These are phyloP conservation scores for Cryphonectria japonica DNA, from an alignment of 2,329 filamentous ascomycete genomes.

Conservation along the genomic window DNA sequence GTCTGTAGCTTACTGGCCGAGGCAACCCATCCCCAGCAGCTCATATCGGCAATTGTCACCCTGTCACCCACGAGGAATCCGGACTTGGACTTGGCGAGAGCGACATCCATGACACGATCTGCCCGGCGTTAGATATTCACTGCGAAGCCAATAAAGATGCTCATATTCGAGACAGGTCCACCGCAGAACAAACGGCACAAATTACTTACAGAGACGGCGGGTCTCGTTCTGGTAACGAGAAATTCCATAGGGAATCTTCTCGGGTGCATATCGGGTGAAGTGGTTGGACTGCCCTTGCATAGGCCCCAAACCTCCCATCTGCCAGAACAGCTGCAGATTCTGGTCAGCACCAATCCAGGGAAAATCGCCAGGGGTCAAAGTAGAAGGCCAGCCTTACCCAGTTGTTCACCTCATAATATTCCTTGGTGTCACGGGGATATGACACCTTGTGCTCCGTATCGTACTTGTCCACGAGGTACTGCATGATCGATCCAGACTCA, in stretches of 20 bases:
- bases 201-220: conserved; percentile 58
- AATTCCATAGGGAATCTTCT: conserved; percentile 81
- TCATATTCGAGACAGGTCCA: background rate
- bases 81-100: conserved; percentile 61
- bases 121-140: conserved; percentile 49
- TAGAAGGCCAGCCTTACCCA: conserved; percentile 55
- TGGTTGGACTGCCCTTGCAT: conserved; percentile 86
- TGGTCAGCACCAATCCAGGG: conserved; percentile 4
- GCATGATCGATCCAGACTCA: conserved; percentile 78
- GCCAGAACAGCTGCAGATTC: conserved; percentile 61
- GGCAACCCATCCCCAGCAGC: conserved; percentile 79
- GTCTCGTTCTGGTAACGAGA: conserved; percentile 84
- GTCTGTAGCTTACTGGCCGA: conserved; percentile 45
- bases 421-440: conserved; percentile 71
- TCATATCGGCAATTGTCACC: conserved; percentile 77
- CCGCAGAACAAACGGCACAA: background rate
- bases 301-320: conserved; percentile 80
- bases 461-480: conserved; percentile 79
- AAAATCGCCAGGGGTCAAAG: no score
- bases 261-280: conserved; percentile 80
- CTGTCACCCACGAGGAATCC: conserved; percentile 70
- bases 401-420: conserved; percentile 76
- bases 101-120: conserved; percentile 69
- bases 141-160: background rate
- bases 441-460: conserved; percentile 79